Base-by-base conservation (phyloP, 306 rosid genomes). In the Pueraria montana region DNA sequence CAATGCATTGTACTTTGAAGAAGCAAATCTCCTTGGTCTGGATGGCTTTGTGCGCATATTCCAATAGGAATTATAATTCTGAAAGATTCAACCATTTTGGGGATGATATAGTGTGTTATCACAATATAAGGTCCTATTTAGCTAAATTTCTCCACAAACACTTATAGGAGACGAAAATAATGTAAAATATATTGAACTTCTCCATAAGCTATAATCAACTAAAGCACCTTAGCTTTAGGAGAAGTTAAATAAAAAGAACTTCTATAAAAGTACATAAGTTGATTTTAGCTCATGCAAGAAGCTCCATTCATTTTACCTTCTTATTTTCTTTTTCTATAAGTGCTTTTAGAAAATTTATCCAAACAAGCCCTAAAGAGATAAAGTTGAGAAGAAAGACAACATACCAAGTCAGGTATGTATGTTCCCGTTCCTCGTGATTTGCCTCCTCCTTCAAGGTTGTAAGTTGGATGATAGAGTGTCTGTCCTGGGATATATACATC, bases 391-490 rank as follows among this genome's bases (percentile, higher is more conserved):
- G 16, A 55, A 78, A 79, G 74, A 63, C 3, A 36, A 59, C 23
- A 64, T 93, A 93, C 97, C 93, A 69, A 2, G 49, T 87, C 86
- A 49, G 97, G 95, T 69, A 93, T 93, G 85, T 80, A 93, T 17
- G 95, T 79, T 61, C 97, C 97, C 0, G 97, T 93, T 84, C 97
- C 97, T 49, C 91, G 89, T 13, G 91, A 88, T 64, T 9, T 89
- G 50, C 67, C 80, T 7, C 12, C 40, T 20, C 73, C 86, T 24
- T 77, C 88, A 72, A 61, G 43, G 82, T 55, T 11, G 61, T 50
- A 86, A 50, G 68, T 58, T 74, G 80, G 85, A 70, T 38, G 66
- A 73, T 58, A 72, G 21, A 82, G 36, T 45, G 85, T 17, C 24
- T 61, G 79, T 3, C 23, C 65, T 5, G 85, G 89, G 48, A 45